These are phyloP conservation scores for Aspergillus awamori DNA, from an alignment of 2,329 filamentous ascomycete species.

Conservation along the genomic window DNA sequence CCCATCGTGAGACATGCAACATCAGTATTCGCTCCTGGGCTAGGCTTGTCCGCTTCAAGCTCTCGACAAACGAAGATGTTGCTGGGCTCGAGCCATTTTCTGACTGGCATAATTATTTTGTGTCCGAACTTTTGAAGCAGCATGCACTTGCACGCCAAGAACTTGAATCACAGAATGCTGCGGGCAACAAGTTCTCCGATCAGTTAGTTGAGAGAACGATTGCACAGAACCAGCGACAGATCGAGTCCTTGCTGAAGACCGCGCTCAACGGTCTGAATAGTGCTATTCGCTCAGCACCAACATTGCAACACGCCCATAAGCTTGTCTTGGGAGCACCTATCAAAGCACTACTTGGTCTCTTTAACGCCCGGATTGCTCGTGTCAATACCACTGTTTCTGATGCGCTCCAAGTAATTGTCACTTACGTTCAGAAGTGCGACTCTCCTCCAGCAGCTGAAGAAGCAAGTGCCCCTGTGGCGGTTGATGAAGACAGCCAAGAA, in stretches of 20 bases:
- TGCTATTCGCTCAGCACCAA: constrained; percentile 49
- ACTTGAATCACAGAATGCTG: constrained; percentile 56
- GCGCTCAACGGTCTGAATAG: constrained; percentile 55
- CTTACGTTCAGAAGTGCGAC: constrained; percentile 42
- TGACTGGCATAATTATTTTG: constrained; percentile 59
- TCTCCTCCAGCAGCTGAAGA: constrained; percentile 23
- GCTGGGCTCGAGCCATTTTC: constrained; percentile 52
- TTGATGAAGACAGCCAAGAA: constrained; percentile 65
- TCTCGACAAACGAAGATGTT: constrained; percentile 55
- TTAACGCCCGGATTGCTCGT: constrained; percentile 52
- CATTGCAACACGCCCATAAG: constrained; percentile 44
- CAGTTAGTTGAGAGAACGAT: constrained; percentile 56
- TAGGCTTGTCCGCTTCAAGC: constrained; percentile 59
- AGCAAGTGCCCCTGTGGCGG: constrained; percentile 26
- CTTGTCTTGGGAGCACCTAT: constrained; percentile 51
- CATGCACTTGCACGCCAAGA: constrained; percentile 60
- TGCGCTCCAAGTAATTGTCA: constrained; percentile 51
- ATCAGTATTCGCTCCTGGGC: constrained; percentile 62
- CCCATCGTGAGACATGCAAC: constrained; percentile 62
- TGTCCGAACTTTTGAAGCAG: constrained; percentile 56
- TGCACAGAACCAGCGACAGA: constrained; percentile 59
- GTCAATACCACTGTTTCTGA: constrained; percentile 53
- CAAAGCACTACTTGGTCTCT: constrained; percentile 54
- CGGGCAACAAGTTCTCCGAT: constrained; percentile 45
- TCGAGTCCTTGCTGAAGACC: constrained; percentile 58